Evolutionary conservation across 208 protist species (phyloP).

Genomic region (Trypanosoma rangeli): DNA sequence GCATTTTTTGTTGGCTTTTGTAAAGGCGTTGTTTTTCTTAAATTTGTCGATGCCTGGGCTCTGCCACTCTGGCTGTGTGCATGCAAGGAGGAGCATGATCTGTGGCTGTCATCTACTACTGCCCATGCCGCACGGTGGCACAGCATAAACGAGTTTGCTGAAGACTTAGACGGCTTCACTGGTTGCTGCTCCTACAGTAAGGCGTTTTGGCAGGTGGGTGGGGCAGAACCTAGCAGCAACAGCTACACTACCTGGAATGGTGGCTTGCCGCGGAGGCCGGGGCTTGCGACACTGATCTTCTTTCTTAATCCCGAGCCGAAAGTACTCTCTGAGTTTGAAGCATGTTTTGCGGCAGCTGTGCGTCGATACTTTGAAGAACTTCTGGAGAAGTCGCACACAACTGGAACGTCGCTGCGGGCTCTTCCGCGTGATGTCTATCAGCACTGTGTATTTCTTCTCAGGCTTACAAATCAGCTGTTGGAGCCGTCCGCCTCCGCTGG

Average conservation of each 20-base stretch:
- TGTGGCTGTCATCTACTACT: not conserved
- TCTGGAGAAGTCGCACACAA: not conserved
- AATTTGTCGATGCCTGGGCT: conserved; percentile 56
- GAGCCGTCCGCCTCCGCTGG: conserved; percentile 7
- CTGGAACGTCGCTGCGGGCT: not conserved
- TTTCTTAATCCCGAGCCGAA: conserved; percentile 19
- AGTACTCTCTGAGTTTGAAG: conserved; percentile 14
- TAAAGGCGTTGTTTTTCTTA: conserved; percentile 18
- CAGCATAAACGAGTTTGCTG: not conserved
- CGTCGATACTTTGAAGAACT: conserved; percentile 11
- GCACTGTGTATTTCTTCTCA: conserved; percentile 26
- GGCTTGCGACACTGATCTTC: conserved; percentile 23
- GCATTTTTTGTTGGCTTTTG: conserved; percentile 36
- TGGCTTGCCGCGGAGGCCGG: conserved; percentile 3
- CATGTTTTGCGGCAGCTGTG: conserved; percentile 10
- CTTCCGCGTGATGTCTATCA: conserved; percentile 31
- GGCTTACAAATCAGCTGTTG: conserved; percentile 21
- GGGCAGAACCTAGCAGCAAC: not conserved
- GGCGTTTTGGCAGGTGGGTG: conserved; percentile 17
- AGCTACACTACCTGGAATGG: not conserved
- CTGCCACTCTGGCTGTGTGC: conserved; percentile 61
- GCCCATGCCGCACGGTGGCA: not conserved
- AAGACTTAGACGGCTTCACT: not conserved
- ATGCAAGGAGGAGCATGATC: conserved; percentile 42
- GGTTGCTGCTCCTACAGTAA: conserved; percentile 18